Conservation (phyloP, 2,329 filamentous ascomycete genomes). For the Aureobasidium mangrovei region DNA sequence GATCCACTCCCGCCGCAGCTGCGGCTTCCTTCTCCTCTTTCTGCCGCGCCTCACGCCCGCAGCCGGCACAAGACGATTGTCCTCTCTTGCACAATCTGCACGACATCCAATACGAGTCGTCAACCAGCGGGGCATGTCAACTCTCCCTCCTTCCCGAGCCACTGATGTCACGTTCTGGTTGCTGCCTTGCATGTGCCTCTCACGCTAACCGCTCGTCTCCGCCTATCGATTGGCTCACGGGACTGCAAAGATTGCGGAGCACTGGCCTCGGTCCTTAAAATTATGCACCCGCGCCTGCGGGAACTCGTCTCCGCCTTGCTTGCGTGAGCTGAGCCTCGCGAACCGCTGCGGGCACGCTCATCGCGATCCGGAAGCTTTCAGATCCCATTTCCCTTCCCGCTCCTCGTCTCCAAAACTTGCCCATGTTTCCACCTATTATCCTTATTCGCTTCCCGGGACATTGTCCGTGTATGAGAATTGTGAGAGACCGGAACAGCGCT, state of each 20-base stretch:
- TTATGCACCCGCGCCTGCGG: background rate
- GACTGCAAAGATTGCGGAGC: slow-evolving; percentile 4
- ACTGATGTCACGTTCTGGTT: slow-evolving; percentile 7
- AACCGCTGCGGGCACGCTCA: background rate
- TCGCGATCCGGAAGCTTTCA: background rate
- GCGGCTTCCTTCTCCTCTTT: background rate
- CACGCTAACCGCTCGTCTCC: slow-evolving; percentile 11
- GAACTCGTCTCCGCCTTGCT: slow-evolving; percentile 7
- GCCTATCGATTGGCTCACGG: slow-evolving; percentile 12
- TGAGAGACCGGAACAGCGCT: no score
- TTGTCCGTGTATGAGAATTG: background rate
- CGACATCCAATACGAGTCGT: slow-evolving; percentile 8
- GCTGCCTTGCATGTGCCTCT: slow-evolving; percentile 13
- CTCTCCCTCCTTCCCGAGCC: slow-evolving; percentile 12
- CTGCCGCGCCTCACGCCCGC: background rate
- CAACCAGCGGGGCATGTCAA: slow-evolving; percentile 13
- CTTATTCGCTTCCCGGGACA: background rate
- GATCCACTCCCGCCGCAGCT: slow-evolving; percentile 2
- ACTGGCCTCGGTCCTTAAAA: slow-evolving; percentile 9
- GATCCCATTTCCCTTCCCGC: background rate
- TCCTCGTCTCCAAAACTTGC: slow-evolving; percentile 6
- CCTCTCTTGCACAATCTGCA: slow-evolving; percentile 6
- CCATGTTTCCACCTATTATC: slow-evolving; percentile 4
- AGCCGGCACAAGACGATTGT: no score
- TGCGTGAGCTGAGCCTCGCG: slow-evolving; percentile 11